Evolutionary conservation across 148 eudicot species (phyloP).

Genomic region (Amaranthus hypochondriacus): DNA sequence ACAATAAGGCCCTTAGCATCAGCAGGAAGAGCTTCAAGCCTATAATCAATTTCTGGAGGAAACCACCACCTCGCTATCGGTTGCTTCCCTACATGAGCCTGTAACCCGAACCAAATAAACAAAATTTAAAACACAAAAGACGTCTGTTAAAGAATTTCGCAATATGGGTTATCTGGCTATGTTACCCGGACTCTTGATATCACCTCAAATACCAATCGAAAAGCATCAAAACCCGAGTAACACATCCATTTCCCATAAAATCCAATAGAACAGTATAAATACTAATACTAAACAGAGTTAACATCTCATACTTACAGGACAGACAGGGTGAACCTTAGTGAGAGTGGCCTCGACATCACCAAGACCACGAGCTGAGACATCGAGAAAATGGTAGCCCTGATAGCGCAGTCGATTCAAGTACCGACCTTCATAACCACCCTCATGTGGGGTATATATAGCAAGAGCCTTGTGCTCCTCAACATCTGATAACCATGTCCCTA

Average conservation of each 20-base stretch:
- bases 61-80: conserved; percentile 96
- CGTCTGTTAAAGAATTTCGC: not conserved
- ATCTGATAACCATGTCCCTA: conserved; percentile 75
- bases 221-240: not conserved
- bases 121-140: not conserved
- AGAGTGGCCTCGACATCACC: conserved; percentile 87
- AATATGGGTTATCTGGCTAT: not conserved
- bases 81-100: conserved; percentile 95
- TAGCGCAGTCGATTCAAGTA: conserved; percentile 60
- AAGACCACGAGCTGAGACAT: conserved; percentile 72
- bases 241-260: not conserved
- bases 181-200: not conserved
- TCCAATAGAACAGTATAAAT: conserved; percentile 14
- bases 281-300: not conserved
- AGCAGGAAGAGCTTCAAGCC: conserved; percentile 79
- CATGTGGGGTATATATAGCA: conserved; percentile 83
- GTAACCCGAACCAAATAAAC: conserved; percentile 2
- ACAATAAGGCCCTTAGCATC: conserved; percentile 74
- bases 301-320: conserved; percentile 55
- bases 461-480: conserved; percentile 86
- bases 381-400: conserved; percentile 75
- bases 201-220: not conserved
- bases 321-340: conserved; percentile 81
- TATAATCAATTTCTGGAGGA: conserved; percentile 92
- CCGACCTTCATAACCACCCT: conserved; percentile 91